Evolutionary conservation across 2,329 filamentous ascomycete genomes (phyloP).

Genomic region (Fusarium transvaalense): DNA sequence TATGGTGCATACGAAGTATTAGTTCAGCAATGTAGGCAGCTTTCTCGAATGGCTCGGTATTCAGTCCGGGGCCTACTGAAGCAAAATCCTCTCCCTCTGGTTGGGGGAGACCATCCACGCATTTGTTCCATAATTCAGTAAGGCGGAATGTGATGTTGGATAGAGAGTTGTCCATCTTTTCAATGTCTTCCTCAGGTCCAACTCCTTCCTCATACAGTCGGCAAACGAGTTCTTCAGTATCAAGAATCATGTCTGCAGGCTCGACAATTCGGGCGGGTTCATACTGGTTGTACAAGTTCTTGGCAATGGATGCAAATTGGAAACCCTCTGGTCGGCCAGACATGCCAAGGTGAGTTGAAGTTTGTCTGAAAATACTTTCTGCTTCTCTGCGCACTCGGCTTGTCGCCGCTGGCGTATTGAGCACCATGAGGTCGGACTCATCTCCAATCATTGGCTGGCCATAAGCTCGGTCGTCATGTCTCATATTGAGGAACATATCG

Average conservation of each 20-base stretch:
- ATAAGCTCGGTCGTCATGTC: constrained; percentile 56
- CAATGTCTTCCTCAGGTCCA: constrained; percentile 66
- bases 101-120: constrained; percentile 62
- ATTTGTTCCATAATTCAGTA: constrained; percentile 67
- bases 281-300: constrained; percentile 71
- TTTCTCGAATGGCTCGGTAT: constrained; percentile 75
- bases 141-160: constrained; percentile 66
- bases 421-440: constrained; percentile 66
- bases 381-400: constrained; percentile 67
- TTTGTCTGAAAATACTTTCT: constrained; percentile 67
- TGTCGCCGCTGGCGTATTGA: constrained; percentile 67
- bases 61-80: constrained; percentile 74
- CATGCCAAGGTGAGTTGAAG: constrained; percentile 60
- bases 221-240: constrained; percentile 78
- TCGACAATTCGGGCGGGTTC: constrained; percentile 74
- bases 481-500: constrained; percentile 65
- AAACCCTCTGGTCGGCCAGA: constrained; percentile 66
- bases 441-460: constrained; percentile 58
- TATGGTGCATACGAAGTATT: constrained; percentile 83
- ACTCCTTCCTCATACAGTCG: constrained; percentile 74
- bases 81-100: constrained; percentile 67
- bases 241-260: constrained; percentile 76
- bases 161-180: constrained; percentile 68
- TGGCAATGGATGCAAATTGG: constrained; percentile 77
- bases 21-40: constrained; percentile 84